These are phyloP conservation scores for Anacardium occidentale DNA, from an alignment of 345 rosid species.

Conservation along the genomic window DNA sequence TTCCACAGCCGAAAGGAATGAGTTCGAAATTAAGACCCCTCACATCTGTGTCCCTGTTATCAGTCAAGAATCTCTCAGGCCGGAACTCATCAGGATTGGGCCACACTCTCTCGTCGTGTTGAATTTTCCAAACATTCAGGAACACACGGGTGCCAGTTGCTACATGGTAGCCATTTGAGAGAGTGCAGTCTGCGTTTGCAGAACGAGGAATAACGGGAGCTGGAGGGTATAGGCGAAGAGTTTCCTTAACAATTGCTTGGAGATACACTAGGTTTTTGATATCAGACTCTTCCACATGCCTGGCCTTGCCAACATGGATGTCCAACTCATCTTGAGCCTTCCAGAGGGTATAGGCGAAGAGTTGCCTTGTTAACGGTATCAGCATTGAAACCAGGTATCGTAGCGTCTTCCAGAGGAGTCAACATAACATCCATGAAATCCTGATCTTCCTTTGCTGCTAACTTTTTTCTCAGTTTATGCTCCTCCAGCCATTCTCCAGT, in stretches of 20 bases:
- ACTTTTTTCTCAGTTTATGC: constrained; percentile 31
- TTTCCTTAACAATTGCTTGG: constrained; percentile 38
- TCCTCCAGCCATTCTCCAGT: constrained; percentile 37
- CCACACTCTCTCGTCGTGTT: constrained; percentile 28
- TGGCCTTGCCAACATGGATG: constrained; percentile 19
- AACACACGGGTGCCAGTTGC: constrained; percentile 27
- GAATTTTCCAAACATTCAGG: constrained; percentile 29
- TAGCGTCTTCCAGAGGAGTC: constrained; percentile 18
- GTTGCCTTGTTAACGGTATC: constrained; percentile 36
- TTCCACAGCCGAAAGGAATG: too few relatives aligned
- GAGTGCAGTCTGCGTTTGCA: constrained; percentile 20
- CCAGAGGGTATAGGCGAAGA: constrained; percentile 14
- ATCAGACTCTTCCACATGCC: constrained; percentile 7
- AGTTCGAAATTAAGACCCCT: too few relatives aligned
- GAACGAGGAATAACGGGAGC: constrained; percentile 22
- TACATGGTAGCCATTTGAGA: constrained; percentile 19
- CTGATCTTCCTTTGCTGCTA: constrained; percentile 8
- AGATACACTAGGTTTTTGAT: constrained; percentile 25
- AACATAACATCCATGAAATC: constrained; percentile 49
- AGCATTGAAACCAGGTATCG: constrained; percentile 13
- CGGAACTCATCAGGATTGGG: constrained; percentile 9
- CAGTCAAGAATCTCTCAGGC: too few relatives aligned
- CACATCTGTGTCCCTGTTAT: too few relatives aligned
- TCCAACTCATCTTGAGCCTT: constrained; percentile 31
- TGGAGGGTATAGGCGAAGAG: constrained; percentile 35